phyloP scores from a whole-genome alignment of 1,284 basidiomycete genomes.

The Microbotryum violaceum region DNA sequence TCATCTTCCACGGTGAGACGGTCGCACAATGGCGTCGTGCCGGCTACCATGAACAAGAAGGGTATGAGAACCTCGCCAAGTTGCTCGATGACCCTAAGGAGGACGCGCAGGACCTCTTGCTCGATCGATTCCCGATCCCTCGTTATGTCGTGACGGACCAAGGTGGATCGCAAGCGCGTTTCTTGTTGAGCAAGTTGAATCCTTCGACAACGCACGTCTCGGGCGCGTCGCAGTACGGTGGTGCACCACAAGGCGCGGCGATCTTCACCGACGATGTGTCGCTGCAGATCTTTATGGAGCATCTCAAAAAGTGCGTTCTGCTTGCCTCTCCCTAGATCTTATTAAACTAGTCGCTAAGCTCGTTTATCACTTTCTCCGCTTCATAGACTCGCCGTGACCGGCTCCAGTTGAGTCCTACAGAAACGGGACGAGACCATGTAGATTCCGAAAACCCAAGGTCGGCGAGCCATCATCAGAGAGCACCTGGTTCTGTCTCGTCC shows the following conservation, averaged over 20 bases:
- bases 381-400: conserved; percentile 28
- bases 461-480: too few relatives aligned
- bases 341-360: not conserved
- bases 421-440: too few relatives aligned
- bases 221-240: conserved; percentile 41
- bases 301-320: conserved; percentile 39
- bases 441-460: too few relatives aligned
- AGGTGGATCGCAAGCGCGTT: conserved; percentile 93
- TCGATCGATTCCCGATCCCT: conserved; percentile 92
- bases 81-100: conserved; percentile 71
- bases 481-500: too few relatives aligned
- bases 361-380: not conserved
- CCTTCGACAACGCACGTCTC: conserved; percentile 97
- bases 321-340: not conserved
- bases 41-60: conserved; percentile 98
- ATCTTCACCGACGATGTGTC: conserved; percentile 99
- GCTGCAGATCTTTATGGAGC: conserved; percentile 90
- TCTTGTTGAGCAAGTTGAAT: conserved; percentile 92
- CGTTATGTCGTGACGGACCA: conserved; percentile 98
- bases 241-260: conserved; percentile 59
- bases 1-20: conserved; percentile 98
- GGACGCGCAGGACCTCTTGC: conserved; percentile 77
- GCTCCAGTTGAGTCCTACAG: conserved; percentile 15
- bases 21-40: conserved; percentile 97
- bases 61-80: conserved; percentile 97